Percentiles rank a stretch among this genome's conserved stretches.
phyloP scores from a whole-genome alignment of 129 eudicot species.

The Artemisia argyi region DNA sequence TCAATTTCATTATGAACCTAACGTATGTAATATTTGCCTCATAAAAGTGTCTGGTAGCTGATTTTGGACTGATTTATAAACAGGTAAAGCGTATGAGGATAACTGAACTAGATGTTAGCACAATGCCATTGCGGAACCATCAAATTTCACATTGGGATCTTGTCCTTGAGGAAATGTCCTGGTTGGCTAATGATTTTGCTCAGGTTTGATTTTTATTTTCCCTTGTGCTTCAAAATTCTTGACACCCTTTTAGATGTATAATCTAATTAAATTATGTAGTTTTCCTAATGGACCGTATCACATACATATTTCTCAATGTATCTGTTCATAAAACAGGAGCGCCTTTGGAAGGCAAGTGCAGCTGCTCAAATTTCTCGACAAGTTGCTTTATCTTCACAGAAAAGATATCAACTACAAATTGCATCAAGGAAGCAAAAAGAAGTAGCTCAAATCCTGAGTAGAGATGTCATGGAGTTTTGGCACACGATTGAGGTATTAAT shows the following conservation, averaged over 20 bases:
- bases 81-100: constrained; percentile 84
- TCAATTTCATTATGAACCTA: not conserved
- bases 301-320: not conserved
- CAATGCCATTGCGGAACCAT: constrained; percentile 33
- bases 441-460: constrained; percentile 63
- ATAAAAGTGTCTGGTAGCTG: constrained; percentile 11
- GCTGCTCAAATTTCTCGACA: constrained; percentile 63
- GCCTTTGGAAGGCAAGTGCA: constrained; percentile 77
- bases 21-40: constrained; percentile 1
- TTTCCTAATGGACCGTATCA: not conserved
- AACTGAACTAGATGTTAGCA: constrained; percentile 58
- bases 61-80: constrained; percentile 23
- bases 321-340: constrained; percentile 53
- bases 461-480: constrained; percentile 85
- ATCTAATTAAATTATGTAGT: not conserved
- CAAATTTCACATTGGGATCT: constrained; percentile 76
- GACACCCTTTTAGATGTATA: constrained; percentile 6
- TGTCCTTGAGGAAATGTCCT: constrained; percentile 90
- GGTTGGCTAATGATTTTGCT: constrained; percentile 97
- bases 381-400: constrained; percentile 49
- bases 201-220: constrained; percentile 53
- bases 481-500: constrained; percentile 44
- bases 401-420: constrained; percentile 44
- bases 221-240: constrained; percentile 7
- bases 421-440: constrained; percentile 40